These are phyloP conservation scores for Fusarium oxysporum DNA, from an alignment of 2,329 filamentous ascomycete species.

Conservation along the genomic window DNA sequence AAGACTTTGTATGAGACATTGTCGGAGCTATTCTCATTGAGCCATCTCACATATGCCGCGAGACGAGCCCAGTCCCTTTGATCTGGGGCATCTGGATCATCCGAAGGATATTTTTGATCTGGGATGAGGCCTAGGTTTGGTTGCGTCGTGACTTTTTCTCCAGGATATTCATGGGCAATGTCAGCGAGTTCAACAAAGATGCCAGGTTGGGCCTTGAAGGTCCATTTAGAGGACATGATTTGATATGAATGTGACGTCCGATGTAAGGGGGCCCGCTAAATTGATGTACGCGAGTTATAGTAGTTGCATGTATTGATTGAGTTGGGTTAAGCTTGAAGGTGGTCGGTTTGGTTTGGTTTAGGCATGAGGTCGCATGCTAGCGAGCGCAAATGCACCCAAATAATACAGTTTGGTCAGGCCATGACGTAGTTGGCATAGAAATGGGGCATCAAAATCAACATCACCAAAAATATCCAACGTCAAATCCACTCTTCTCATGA, in stretches of 20 bases:
- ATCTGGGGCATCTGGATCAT: slow-evolving; percentile 42
- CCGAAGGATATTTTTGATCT: slow-evolving; percentile 58
- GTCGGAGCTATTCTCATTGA: slow-evolving; percentile 57
- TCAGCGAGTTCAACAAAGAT: slow-evolving; percentile 59
- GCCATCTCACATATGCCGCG: slow-evolving; percentile 56
- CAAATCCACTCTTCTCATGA: neutral
- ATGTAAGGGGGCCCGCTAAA: neutral
- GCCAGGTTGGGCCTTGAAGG: slow-evolving; percentile 42
- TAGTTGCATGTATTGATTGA: neutral
- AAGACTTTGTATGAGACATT: slow-evolving; percentile 66
- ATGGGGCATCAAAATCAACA: slow-evolving; percentile 11
- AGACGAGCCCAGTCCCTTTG: slow-evolving; percentile 66
- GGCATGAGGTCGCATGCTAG: slow-evolving; percentile 1
- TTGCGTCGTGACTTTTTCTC: slow-evolving; percentile 53
- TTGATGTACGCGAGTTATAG: neutral
- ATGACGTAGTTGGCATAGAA: slow-evolving; percentile 36
- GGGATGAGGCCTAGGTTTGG: slow-evolving; percentile 66
- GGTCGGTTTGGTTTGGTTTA: neutral
- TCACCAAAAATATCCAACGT: neutral
- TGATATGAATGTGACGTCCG: neutral
- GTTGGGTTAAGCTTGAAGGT: neutral
- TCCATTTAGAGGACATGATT: slow-evolving; percentile 38
- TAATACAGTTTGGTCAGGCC: neutral
- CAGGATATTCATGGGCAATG: slow-evolving; percentile 43
- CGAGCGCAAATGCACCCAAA: neutral